These are phyloP conservation scores for Cyberlindnera saturnus DNA, from an alignment of 805 yeast species.

Conservation along the genomic window DNA sequence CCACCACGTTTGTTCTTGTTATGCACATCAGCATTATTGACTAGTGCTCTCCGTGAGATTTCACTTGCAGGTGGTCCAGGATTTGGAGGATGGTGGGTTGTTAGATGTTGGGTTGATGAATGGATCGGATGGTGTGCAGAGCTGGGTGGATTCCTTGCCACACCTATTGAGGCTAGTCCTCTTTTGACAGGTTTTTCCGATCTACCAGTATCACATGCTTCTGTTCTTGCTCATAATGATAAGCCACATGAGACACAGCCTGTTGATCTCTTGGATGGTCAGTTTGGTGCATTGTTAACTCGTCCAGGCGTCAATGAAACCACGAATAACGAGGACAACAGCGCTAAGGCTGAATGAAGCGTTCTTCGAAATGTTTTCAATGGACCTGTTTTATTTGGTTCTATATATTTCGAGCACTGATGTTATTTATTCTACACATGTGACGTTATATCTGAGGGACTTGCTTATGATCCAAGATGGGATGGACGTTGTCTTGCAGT, in stretches of 20 bases:
- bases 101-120: constrained; percentile 73
- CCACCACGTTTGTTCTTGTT: constrained; percentile 53
- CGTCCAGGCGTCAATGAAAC: background rate
- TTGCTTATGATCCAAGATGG: too few relatives aligned
- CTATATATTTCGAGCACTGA: too few relatives aligned
- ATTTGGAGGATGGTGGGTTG: constrained; percentile 71
- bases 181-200: constrained; percentile 4
- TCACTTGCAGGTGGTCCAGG: constrained; percentile 51
- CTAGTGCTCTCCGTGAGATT: constrained; percentile 57
- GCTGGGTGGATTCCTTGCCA: constrained; percentile 43
- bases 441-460: too few relatives aligned
- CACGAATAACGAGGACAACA: background rate
- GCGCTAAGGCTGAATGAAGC: background rate
- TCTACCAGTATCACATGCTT: constrained; percentile 1
- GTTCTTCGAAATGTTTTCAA: background rate
- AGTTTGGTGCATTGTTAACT: constrained; percentile 13
- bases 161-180: constrained; percentile 5
- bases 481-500: too few relatives aligned
- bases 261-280: constrained; percentile 19
- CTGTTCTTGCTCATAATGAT: background rate
- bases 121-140: constrained; percentile 64
- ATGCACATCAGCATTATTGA: constrained; percentile 46
- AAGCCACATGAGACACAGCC: constrained; percentile 5
- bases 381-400: too few relatives aligned
- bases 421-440: too few relatives aligned